Base-by-base conservation (phyloP, 2,329 filamentous ascomycete genomes). In the Bretziella fagacearum region DNA sequence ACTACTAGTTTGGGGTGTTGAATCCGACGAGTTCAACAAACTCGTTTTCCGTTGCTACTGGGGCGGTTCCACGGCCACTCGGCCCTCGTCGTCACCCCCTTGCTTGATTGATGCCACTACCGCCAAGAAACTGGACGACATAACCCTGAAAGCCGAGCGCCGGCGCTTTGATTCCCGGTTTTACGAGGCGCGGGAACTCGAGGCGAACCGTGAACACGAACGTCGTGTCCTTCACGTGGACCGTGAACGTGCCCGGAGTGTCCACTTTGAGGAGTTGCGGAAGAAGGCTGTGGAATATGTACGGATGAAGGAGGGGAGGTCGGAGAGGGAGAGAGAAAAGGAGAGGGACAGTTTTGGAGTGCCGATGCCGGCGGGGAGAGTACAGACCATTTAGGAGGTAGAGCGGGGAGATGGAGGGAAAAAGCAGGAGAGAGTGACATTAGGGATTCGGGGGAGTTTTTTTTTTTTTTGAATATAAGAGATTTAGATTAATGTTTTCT, bases 1-100 rank as follows among this genome's bases (percentile, higher is more conserved):
- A 20, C 72, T 95, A 41, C 74, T 77, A 2, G 73, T 93, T 5
- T 93, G 78, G 69, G 67, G 74, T 36, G 62, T 65, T 10, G 59
- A 63, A 4, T 62, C 65, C 36, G 55, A 56, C 39, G 59, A 57
- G 29, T 61, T 56, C 48, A 69, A 64, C 3, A 68, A 64, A 48
- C 59, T 77, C 7, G 55, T 58, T 7, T 76, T 77, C 54, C 64
- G 63, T 33, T 77, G 73, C 58, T 64, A 61, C 46, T 77, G 73
- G 67, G 72, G 72, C 45, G 71, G 67, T 11, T 75, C 74, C 4
- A 64, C 70, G 4, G 23, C 7, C 6, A 32, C 36, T n/a, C 46
- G 52, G 10, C 43, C 49, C 22, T 17, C 20, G 20, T 11, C 6
- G 40, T 15, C 5, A 8, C 32, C 4, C 32, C 33, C 2, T 17